Percentiles rank a stretch among this genome's conserved stretches.
phyloP scores from a whole-genome alignment of 495 filamentous ascomycete species.

The Penicillium flavigenum region DNA sequence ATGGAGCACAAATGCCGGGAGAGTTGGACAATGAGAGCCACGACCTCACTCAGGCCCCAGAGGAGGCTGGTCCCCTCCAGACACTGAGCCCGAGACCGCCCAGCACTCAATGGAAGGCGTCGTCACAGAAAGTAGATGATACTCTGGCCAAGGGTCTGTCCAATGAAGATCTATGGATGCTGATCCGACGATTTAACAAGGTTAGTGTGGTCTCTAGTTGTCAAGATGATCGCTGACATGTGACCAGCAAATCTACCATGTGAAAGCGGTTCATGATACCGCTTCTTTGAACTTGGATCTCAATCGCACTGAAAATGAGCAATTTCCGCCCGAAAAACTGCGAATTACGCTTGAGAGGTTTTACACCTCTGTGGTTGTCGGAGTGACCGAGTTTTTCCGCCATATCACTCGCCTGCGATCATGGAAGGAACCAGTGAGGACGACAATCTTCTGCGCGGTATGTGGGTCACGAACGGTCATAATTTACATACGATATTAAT shows the following conservation, averaged over 20 bases:
- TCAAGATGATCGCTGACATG: conserved; percentile 15
- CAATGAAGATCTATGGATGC: conserved; percentile 84
- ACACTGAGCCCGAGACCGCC: conserved; percentile 10
- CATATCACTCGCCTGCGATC: conserved; percentile 76
- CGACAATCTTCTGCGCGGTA: conserved; percentile 64
- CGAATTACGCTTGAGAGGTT: conserved; percentile 77
- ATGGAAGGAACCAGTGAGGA: conserved; percentile 72
- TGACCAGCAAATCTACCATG: conserved; percentile 81
- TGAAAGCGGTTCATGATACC: conserved; percentile 62
- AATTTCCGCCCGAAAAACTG: conserved; percentile 85
- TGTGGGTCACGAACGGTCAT: background rate
- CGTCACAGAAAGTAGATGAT: conserved; percentile 24
- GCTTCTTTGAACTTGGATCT: conserved; percentile 68
- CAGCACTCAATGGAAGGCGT: conserved; percentile 25
- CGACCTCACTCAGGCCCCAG: conserved; percentile 11
- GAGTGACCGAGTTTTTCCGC: conserved; percentile 62
- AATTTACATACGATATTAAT: background rate
- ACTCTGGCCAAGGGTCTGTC: conserved; percentile 50
- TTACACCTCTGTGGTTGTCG: conserved; percentile 78
- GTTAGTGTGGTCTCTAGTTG: conserved; percentile 35
- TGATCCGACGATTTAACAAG: conserved; percentile 83
- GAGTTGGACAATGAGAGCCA: conserved; percentile 23
- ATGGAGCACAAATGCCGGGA: conserved; percentile 17
- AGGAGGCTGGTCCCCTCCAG: conserved; percentile 13
- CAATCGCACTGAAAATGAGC: conserved; percentile 76